Percentiles rank a stretch among this genome's conserved stretches.
phyloP scores from a whole-genome alignment of 176 grass and related monocot species.

The Oryza longistaminata region DNA sequence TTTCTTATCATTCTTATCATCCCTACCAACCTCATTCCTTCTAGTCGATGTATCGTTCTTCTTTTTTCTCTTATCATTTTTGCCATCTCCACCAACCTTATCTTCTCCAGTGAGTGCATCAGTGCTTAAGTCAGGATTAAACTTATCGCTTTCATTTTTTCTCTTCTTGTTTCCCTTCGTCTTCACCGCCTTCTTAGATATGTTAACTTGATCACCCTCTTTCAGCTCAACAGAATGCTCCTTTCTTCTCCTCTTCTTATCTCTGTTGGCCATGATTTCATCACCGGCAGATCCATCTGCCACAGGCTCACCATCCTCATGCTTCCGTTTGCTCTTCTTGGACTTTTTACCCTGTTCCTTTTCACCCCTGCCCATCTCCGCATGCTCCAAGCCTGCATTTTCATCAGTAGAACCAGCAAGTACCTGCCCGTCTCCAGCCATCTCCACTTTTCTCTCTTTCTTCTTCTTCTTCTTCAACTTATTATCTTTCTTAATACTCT shows the following conservation, averaged over 20 bases:
- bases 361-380: not conserved
- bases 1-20: slow-evolving; percentile 29
- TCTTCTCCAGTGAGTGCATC: not conserved
- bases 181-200: slow-evolving; percentile 14
- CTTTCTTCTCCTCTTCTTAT: slow-evolving; percentile 41
- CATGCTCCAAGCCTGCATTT: slow-evolving; percentile 22
- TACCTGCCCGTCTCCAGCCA: not conserved
- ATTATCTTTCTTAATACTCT: not conserved
- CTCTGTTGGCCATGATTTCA: not conserved
- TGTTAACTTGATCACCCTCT: slow-evolving; percentile 9
- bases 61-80: slow-evolving; percentile 37
- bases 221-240: slow-evolving; percentile 8
- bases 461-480: slow-evolving; percentile 26
- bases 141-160: slow-evolving; percentile 30
- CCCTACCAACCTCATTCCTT: not conserved
- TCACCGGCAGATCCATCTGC: not conserved
- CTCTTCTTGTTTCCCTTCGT: slow-evolving; percentile 34
- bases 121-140: not conserved
- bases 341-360: slow-evolving; percentile 4
- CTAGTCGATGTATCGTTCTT: not conserved
- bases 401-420: slow-evolving; percentile 3
- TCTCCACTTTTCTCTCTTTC: slow-evolving; percentile 23
- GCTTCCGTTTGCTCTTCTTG: slow-evolving; percentile 40
- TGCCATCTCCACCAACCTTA: slow-evolving; percentile 20
- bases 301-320: not conserved